These are phyloP conservation scores for Penicillium odoratum DNA, from an alignment of 495 filamentous ascomycete species.

Conservation along the genomic window DNA sequence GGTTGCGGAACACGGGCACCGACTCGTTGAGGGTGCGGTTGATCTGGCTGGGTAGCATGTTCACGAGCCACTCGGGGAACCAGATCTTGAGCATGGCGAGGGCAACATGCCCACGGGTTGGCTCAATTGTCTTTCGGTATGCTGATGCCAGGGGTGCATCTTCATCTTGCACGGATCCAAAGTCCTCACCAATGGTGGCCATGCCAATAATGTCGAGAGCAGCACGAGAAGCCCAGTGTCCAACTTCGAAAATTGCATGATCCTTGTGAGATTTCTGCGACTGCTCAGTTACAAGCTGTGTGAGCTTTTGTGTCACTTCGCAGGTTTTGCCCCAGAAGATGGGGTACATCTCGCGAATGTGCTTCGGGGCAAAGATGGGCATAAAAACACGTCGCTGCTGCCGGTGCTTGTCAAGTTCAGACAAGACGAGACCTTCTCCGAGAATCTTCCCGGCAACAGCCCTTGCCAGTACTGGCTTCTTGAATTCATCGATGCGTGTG, in stretches of 20 bases:
- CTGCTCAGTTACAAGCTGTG: not conserved
- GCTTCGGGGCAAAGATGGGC: not conserved
- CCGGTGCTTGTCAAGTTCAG: conserved; percentile 1
- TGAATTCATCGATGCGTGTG: not conserved
- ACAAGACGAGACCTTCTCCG: not conserved
- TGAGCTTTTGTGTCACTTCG: not conserved
- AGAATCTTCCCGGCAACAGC: conserved; percentile 1
- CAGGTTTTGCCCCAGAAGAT: conserved; percentile 1
- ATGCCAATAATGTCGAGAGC: conserved; percentile 4
- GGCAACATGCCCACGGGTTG: not conserved
- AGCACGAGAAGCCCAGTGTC: conserved; percentile 1
- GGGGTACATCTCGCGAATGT: conserved; percentile 1
- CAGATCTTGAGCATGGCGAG: not conserved
- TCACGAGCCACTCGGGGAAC: not conserved
- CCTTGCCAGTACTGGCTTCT: not conserved
- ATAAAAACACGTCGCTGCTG: not conserved
- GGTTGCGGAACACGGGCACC: not conserved
- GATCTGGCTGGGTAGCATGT: not conserved
- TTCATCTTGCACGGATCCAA: not conserved
- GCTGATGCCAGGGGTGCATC: not conserved
- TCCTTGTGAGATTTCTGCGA: not conserved
- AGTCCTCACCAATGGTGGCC: conserved; percentile 1
- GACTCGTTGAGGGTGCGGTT: not conserved
- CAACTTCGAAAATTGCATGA: not conserved
- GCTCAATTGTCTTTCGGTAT: not conserved